These are phyloP conservation scores for Ustilago trichophora DNA, from an alignment of 1,284 basidiomycete genomes.

Conservation along the genomic window DNA sequence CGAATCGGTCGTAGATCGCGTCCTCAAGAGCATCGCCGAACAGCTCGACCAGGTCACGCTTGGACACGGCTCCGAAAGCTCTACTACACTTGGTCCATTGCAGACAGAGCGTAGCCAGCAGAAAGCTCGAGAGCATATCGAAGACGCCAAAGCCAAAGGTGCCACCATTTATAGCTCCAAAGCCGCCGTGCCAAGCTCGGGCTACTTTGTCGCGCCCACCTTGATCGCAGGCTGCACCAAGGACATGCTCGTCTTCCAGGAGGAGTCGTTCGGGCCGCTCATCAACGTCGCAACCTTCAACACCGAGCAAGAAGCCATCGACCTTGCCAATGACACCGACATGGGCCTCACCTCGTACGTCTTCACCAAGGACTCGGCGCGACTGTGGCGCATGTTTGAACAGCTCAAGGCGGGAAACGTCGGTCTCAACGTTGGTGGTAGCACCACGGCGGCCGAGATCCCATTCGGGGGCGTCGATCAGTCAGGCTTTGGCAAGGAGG, in stretches of 20 bases:
- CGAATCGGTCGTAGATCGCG: constrained; percentile 76
- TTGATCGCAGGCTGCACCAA: constrained; percentile 82
- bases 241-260: constrained; percentile 69
- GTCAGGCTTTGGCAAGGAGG: constrained; percentile 72
- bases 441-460: constrained; percentile 56
- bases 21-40: constrained; percentile 80
- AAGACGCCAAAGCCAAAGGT: constrained; percentile 83
- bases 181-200: constrained; percentile 75
- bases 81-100: constrained; percentile 85
- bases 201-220: constrained; percentile 85
- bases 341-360: constrained; percentile 78
- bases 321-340: constrained; percentile 82
- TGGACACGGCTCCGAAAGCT: constrained; percentile 84
- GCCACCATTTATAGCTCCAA: constrained; percentile 78
- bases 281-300: constrained; percentile 77
- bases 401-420: constrained; percentile 96
- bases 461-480: constrained; percentile 89
- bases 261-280: constrained; percentile 66
- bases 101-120: constrained; percentile 85
- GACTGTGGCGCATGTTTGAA: constrained; percentile 94
- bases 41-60: constrained; percentile 88
- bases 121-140: constrained; percentile 87
- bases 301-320: constrained; percentile 89
- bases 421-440: constrained; percentile 70
- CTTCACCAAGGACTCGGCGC: constrained; percentile 76